These are phyloP conservation scores for Jacaranda mimosifolia DNA, from an alignment of 257 asterid species.

Conservation along the genomic window DNA sequence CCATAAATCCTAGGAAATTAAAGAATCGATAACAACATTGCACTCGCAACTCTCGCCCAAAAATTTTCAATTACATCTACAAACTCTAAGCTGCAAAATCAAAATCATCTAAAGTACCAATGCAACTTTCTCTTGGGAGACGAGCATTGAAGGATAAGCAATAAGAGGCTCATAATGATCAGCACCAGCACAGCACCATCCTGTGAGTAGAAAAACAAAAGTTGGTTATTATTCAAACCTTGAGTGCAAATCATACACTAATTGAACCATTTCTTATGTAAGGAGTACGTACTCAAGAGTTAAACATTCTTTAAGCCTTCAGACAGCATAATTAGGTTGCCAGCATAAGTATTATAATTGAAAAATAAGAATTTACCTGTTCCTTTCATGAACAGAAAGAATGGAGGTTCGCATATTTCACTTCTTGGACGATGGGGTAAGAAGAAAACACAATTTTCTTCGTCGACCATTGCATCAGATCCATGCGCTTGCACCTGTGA, in stretches of 20 bases:
- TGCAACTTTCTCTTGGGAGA: constrained; percentile 89
- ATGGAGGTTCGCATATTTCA: constrained; percentile 83
- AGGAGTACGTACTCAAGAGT: no score
- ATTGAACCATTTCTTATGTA: no score
- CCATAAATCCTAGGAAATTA: constrained; percentile 25
- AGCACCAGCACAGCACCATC: constrained; percentile 98
- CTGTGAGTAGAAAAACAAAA: constrained; percentile 43
- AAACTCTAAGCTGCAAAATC: constrained; percentile 39
- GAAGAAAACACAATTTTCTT: constrained; percentile 92
- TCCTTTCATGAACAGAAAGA: constrained; percentile 98
- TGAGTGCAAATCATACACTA: background rate
- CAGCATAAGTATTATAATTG: no score
- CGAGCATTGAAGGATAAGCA: constrained; percentile 63
- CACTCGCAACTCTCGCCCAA: constrained; percentile 17
- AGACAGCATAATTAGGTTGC: no score
- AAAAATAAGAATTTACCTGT: constrained; percentile 69
- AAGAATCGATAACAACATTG: constrained; percentile 43
- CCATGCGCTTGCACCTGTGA: constrained; percentile 97
- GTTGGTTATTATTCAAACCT: background rate
- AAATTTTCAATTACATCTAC: constrained; percentile 23
- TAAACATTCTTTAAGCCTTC: no score
- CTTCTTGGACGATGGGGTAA: constrained; percentile 90
- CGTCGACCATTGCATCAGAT: constrained; percentile 97
- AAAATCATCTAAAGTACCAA: constrained; percentile 63
- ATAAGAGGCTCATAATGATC: constrained; percentile 97